Evolutionary conservation across 306 rosid genomes (phyloP).

Genomic region (Crataegus laevigata): DNA sequence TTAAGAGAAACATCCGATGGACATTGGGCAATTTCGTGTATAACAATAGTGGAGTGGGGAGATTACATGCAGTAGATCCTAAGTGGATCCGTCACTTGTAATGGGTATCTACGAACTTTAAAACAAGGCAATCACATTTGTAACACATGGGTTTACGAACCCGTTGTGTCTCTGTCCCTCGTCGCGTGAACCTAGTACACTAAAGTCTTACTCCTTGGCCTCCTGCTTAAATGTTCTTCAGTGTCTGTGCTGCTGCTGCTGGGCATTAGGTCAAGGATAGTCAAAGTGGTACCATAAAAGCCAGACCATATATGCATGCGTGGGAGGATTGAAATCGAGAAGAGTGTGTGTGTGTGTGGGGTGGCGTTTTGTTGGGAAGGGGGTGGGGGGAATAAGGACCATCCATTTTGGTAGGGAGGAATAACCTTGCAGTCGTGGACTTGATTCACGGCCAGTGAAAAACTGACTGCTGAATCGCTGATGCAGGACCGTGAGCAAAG

Average conservation of each 20-base stretch:
- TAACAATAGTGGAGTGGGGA: background rate
- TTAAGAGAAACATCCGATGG: background rate
- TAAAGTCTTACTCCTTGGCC: background rate
- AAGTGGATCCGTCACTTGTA: background rate
- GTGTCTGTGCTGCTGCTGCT: background rate
- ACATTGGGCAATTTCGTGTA: background rate
- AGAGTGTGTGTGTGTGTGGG: background rate
- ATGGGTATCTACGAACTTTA: background rate
- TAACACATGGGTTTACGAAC: background rate
- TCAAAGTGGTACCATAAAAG: background rate
- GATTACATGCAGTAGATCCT: background rate
- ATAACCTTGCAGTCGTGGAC: background rate
- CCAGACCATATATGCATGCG: background rate
- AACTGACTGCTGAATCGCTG: background rate
- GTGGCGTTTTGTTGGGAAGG: no score
- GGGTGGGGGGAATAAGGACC: conserved; percentile 1
- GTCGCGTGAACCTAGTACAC: background rate
- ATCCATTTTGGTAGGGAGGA: background rate
- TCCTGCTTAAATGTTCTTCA: background rate
- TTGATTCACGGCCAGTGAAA: background rate
- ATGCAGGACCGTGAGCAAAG: background rate
- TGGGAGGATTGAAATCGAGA: background rate
- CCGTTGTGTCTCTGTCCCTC: background rate
- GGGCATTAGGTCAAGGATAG: background rate
- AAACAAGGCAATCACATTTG: background rate